A percentile compares a stretch with the other conserved stretches of the same genome.
Conservation (phyloP, 2,329 filamentous ascomycete species). For the Cladosporium velox region DNA sequence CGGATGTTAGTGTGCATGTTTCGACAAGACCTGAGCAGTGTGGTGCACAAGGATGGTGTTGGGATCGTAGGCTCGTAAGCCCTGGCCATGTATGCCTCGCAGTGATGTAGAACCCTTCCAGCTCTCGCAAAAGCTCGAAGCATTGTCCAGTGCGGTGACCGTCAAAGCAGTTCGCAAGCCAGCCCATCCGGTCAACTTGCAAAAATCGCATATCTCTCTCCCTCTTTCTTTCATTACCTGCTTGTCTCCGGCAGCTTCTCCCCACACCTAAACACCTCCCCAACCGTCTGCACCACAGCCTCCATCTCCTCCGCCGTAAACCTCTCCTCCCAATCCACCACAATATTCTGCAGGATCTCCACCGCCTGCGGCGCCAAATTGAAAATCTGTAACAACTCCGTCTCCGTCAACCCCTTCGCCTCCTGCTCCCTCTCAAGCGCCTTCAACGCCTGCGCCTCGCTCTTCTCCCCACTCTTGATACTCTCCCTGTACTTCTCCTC, state of each 20-base stretch:
- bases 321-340: conserved; percentile 39
- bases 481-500: conserved; percentile 32
- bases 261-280: conserved; percentile 27
- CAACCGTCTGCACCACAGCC: conserved; percentile 33
- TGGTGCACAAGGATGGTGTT: background rate
- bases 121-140: background rate
- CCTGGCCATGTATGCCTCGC: background rate
- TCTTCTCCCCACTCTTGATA: conserved; percentile 27
- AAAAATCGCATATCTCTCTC: background rate
- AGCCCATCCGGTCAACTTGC: background rate
- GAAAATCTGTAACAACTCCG: conserved; percentile 38
- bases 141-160: background rate
- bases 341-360: conserved; percentile 39
- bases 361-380: conserved; percentile 37
- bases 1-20: background rate
- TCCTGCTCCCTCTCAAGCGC: conserved; percentile 35
- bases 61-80: background rate
- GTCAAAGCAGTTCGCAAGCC: background rate
- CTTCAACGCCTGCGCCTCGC: conserved; percentile 30
- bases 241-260: conserved; percentile 20
- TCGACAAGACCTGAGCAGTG: background rate
- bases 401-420: conserved; percentile 37
- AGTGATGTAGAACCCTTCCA: background rate
- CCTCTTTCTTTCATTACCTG: background rate
- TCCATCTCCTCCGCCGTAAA: conserved; percentile 38